A percentile compares a stretch with the other conserved stretches of the same genome.
phyloP scores from a whole-genome alignment of 2,329 filamentous ascomycete genomes.

The Hypomyces perniciosus region DNA sequence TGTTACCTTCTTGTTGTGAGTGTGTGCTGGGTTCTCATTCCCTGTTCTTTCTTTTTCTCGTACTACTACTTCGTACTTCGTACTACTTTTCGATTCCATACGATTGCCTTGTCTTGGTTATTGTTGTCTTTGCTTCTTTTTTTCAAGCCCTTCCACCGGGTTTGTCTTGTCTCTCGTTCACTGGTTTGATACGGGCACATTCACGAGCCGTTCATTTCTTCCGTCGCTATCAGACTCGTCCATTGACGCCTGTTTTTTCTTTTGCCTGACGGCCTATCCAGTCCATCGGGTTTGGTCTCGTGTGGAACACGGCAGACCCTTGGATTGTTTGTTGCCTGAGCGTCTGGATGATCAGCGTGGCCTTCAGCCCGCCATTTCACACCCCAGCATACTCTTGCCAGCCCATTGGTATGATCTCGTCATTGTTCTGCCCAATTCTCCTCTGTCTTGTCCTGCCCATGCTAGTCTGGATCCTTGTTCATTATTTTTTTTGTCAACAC shows the following conservation, averaged over 20 bases:
- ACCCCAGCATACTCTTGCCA: slow-evolving; percentile 5
- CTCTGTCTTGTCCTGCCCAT: neutral
- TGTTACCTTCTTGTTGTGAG: slow-evolving; percentile 64
- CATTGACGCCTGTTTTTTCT: neutral
- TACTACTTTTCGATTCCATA: slow-evolving; percentile 16
- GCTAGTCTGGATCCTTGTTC: neutral
- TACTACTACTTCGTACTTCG: slow-evolving; percentile 16
- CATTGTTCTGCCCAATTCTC: neutral
- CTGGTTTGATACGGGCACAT: neutral
- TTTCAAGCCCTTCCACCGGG: slow-evolving; percentile 1
- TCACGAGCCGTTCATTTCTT: neutral
- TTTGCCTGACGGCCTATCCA: neutral
- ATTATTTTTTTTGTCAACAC: neutral
- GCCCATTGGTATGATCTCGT: slow-evolving; percentile 5
- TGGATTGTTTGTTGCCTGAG: neutral
- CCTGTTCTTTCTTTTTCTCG: slow-evolving; percentile 17
- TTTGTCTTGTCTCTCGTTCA: slow-evolving; percentile 6
- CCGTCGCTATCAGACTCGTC: neutral
- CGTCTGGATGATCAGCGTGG: slow-evolving; percentile 7
- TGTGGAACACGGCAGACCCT: slow-evolving; percentile 3
- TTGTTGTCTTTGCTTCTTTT: slow-evolving; percentile 5
- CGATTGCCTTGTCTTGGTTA: neutral
- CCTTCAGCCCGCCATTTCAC: slow-evolving; percentile 9
- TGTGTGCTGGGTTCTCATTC: slow-evolving; percentile 25
- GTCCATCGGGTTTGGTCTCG: neutral